A percentile compares a stretch with the other conserved stretches of the same genome.
Evolutionary conservation across 768 basidiomycete species (phyloP).

Genomic region (Boletus edulis): DNA sequence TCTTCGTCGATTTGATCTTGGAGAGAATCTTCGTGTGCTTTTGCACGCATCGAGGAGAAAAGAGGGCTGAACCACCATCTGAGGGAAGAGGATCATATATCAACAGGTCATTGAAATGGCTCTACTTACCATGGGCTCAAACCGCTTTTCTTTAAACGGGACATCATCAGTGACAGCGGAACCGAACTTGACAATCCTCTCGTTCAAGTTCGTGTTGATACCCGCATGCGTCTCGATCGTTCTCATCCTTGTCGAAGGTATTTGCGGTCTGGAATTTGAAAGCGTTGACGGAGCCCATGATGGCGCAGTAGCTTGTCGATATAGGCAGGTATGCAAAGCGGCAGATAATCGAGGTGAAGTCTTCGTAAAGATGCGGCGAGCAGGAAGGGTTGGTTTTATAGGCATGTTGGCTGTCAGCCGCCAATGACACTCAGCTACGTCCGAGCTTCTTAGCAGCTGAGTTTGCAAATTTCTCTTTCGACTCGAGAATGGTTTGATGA

Average conservation of each 20-base stretch:
- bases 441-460: slow-evolving; percentile 3
- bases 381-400: background rate
- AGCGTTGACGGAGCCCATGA: background rate
- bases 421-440: background rate
- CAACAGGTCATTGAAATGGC: background rate
- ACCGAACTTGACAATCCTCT: background rate
- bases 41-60: background rate
- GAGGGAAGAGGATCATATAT: background rate
- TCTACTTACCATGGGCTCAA: too few relatives aligned
- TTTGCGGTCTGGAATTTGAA: background rate
- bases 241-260: background rate
- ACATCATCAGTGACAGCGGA: background rate
- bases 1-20: slow-evolving; percentile 5
- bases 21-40: background rate
- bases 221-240: background rate
- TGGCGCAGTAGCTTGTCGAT: background rate
- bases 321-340: background rate
- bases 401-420: slow-evolving; percentile 6
- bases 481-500: too few relatives aligned
- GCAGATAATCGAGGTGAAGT: background rate
- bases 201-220: background rate
- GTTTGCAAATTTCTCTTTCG: slow-evolving; percentile 1
- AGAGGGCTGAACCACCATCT: background rate
- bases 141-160: too few relatives aligned
- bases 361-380: background rate